Base-by-base conservation (phyloP, 257 asterid species). In the Primulina eburnea region DNA sequence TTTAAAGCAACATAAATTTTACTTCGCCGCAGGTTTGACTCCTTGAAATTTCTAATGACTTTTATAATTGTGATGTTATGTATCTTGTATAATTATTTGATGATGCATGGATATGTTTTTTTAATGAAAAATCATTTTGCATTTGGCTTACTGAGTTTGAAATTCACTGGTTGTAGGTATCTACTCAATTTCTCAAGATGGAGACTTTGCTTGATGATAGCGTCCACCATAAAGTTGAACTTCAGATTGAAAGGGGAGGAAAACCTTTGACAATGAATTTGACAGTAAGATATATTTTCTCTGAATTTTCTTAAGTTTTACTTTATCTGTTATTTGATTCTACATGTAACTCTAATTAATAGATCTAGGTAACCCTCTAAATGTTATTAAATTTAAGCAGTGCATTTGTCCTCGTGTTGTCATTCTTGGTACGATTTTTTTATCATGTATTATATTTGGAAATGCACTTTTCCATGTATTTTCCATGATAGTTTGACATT, bases 231-330 rank as follows among this genome's bases (percentile, higher is more conserved):
- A 77, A 85, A 56, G 79, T 91, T 73, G 96, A 94, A 79, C 95
- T 94, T 64, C 95, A 88, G 80, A 86, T 94, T 82, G 99, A 94
- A 88, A 84, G 99, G 82, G 99, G 99, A 63, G 99, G 97, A 76
- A 85, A 83, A 78, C 79, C 97, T 18, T 73, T 94, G 85, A 85
- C 88, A 38, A 80, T 94, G 76, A 82, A 82, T 64, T 80, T 94
- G 80, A 77, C 66, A 88, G 97, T 91, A 67, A 78, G 92, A 77
- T 74, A 75, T 64, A 35, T 35, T 58, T 28, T 60, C 32, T 67
- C 59, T 43, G 65, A 34, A 53, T 50, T 65, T 53, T 38, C 30
- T 17, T 38, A 60, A 18, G 32, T 34, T 63, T 47, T 57, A 37
- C 12, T 34, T 29, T 37, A 59, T 34, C 62, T 65, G 53, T 35